Evolutionary conservation across 176 grass and related monocot species (phyloP), one percentile per base, ranked within the genome.

Genomic region (Cenchrus purpureus): DNA sequence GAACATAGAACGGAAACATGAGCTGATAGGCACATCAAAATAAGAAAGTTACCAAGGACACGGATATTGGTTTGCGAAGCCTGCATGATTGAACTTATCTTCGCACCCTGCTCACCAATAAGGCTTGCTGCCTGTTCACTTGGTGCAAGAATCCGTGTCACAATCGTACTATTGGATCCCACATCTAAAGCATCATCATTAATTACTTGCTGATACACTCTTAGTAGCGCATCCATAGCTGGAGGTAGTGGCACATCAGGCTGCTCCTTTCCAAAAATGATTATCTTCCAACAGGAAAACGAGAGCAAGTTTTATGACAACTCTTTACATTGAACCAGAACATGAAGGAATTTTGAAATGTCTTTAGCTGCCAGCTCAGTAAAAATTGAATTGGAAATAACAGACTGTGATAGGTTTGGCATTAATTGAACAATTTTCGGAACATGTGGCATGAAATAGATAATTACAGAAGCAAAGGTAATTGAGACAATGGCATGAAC

Each of bases 171-270:
- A 57, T 84, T 43, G 63, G 71, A 82, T 57, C 65, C 56, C 78
- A 76, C 14, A 60, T 89, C 78, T 77, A 85, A 80, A 76, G 71
- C 69, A 75, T 65, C 77, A 56, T 62, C 48, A 17, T 69, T 61
- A 37, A 91, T 51, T 81, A 32, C 81, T 69, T 64, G 54, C 42
- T 61, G 19, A 88, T 82, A 86, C 61, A 88, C 76, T 85, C 86
- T 91, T 69, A 91, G 22, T 71, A 91, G 86, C 64, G 85, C 85
- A 81, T 87, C 80, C 76, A 88, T 56, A 61, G 89, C 89, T 56
- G 86, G 81, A 85, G 76, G 72, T 74, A 88, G 48, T 80, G 31
- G 70, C 46, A 84, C 82, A 76, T 91, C 80, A 34, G 86, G 89
- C 20, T 81, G 76, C 42, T 88, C 89, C 80, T 66, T 91, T 77